Evolutionary conservation across 768 basidiomycete species (phyloP).

Genomic region (Lactarius sanguifluus): DNA sequence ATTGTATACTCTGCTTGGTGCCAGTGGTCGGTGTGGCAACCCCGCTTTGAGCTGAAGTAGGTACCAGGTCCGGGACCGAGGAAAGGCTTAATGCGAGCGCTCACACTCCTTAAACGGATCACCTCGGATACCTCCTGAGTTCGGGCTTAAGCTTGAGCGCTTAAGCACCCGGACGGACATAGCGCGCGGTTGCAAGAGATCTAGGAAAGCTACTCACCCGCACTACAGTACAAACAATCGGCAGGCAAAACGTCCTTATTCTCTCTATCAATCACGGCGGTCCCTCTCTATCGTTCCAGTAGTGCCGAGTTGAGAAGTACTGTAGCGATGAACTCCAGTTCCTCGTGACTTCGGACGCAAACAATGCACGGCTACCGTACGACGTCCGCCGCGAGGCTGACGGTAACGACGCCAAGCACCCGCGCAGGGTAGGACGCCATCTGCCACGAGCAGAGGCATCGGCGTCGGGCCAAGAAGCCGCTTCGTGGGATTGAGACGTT

Average conservation of each 20-base stretch:
- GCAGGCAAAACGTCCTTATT: conserved; percentile 63
- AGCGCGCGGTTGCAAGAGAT: not conserved
- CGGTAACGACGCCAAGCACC: not conserved
- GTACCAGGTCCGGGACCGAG: no score
- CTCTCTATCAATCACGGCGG: conserved; percentile 42
- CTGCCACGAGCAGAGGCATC: not conserved
- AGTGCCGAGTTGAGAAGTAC: not conserved
- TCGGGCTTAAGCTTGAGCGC: not conserved
- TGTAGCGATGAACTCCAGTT: not conserved
- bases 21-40: no score
- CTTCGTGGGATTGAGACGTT: not conserved
- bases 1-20: no score
- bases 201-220: not conserved
- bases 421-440: no score
- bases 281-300: no score
- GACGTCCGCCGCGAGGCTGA: not conserved
- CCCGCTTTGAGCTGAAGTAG: no score
- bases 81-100: not conserved
- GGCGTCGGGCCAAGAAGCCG: not conserved
- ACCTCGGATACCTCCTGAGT: not conserved
- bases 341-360: not conserved
- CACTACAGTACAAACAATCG: not conserved
- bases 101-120: not conserved
- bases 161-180: not conserved
- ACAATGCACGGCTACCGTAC: not conserved